Evolutionary conservation across 2,329 filamentous ascomycete species (phyloP).

Genomic region (Chaetothyriales sp.): DNA sequence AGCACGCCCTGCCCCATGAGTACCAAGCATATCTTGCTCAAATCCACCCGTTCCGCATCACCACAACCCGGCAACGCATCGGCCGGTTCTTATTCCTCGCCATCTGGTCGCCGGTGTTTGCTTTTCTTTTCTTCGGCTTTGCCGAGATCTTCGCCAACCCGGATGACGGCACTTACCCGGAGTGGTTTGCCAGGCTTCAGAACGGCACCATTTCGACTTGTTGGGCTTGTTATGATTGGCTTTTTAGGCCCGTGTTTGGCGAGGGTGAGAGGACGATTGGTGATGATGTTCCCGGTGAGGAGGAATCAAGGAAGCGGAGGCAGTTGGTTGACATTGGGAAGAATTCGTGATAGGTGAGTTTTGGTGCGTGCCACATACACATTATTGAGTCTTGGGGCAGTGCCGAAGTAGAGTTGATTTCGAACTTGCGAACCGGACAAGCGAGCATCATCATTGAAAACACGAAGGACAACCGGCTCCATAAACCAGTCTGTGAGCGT

Average conservation of each 20-base stretch:
- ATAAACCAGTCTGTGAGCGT: too few species aligned
- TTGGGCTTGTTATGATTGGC: slow-evolving; percentile 50
- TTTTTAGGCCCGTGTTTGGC: slow-evolving; percentile 57
- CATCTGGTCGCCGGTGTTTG: slow-evolving; percentile 44
- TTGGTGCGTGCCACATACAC: too few species aligned
- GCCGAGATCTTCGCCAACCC: slow-evolving; percentile 42
- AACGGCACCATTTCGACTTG: slow-evolving; percentile 40
- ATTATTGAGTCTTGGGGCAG: too few species aligned
- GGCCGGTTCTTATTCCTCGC: slow-evolving; percentile 49
- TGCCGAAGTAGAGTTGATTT: too few species aligned
- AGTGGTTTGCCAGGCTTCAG: slow-evolving; percentile 45
- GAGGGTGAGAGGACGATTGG: slow-evolving; percentile 60
- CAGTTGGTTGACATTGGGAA: too few species aligned
- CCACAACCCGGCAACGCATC: slow-evolving; percentile 48
- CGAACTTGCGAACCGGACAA: too few species aligned
- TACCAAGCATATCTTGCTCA: slow-evolving; percentile 60
- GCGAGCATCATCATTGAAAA: too few species aligned
- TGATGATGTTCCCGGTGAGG: slow-evolving; percentile 2
- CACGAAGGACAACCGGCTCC: too few species aligned
- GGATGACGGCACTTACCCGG: slow-evolving; percentile 47
- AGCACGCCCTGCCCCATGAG: slow-evolving; percentile 62
- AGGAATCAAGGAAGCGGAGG: too few species aligned
- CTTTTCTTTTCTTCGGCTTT: slow-evolving; percentile 35
- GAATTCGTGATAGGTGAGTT: too few species aligned
- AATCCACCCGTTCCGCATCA: slow-evolving; percentile 56